Percentiles rank a stretch among this genome's conserved stretches.
Evolutionary conservation across 768 basidiomycete genomes (phyloP).

Genomic region (Tylopilus plumbeoviolaceoides): DNA sequence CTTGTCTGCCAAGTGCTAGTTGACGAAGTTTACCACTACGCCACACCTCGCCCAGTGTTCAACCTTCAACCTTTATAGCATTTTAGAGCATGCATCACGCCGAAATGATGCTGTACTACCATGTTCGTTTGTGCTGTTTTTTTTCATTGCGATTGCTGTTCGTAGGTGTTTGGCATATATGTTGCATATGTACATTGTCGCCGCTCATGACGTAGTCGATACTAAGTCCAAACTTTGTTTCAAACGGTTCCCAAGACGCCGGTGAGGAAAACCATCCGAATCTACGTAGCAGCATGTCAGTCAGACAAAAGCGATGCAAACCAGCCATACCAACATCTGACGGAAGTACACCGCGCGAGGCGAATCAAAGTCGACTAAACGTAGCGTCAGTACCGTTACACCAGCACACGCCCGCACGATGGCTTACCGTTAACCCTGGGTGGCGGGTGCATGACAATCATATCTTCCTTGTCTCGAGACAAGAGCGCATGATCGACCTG

Average conservation of each 20-base stretch:
- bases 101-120: no score
- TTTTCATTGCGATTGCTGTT: no score
- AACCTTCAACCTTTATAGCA: no score
- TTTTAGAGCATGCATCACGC: no score
- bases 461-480: slow-evolving; percentile 88
- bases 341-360: slow-evolving; percentile 95
- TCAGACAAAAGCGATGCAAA: not conserved
- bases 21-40: no score
- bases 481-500: slow-evolving; percentile 92
- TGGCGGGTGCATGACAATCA: slow-evolving; percentile 99
- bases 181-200: not conserved
- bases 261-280: slow-evolving; percentile 77
- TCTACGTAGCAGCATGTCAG: slow-evolving; percentile 34
- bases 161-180: no score
- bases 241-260: slow-evolving; percentile 48
- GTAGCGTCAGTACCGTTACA: slow-evolving; percentile 8
- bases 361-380: slow-evolving; percentile 91
- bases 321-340: slow-evolving; percentile 83
- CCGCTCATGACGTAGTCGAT: not conserved
- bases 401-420: not conserved
- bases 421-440: slow-evolving; percentile 81
- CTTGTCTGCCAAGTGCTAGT: no score
- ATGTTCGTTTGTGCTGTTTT: no score
- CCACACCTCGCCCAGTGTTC: no score
- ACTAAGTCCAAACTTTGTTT: not conserved